Evolutionary conservation across 129 eudicot species (phyloP), one percentile per base, ranked within the genome.

Genomic region (Chrysanthemum makinoi): DNA sequence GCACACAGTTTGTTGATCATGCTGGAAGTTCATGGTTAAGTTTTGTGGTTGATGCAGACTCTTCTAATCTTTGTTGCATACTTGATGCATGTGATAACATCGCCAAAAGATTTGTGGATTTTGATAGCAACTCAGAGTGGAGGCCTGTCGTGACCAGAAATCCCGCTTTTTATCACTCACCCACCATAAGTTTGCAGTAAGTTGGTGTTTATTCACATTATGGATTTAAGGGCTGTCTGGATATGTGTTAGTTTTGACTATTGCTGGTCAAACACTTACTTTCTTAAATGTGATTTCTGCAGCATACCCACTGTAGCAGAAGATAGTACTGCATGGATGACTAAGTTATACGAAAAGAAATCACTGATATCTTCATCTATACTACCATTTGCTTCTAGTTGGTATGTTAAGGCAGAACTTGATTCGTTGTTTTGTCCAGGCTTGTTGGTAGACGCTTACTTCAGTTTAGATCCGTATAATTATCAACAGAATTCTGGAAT

Each of bases 401-500:
- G 81, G 65, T 85, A 70, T 54, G 90, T 89, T 71, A 76, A 80
- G 77, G 60, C 73, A 56, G 94, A 87, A 82, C 84, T 90, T 35
- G 88, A 81, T 6, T 82, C 79, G 9, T 28, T 95, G 70, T 68
- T 90, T 68, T 70, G 60, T 66, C 80, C 85, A 2, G 97, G 96
- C 62, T 77, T 66, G 2, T 43, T 70, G 14, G 82, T 95, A 71
- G 99, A 95, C 71, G 89, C 80, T 8, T 90, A 77, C 83, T 82
- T 90, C 80, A 79, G 88, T 8, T 77, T 95, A 72, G 96, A 87
- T 62, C 75, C 89, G 1, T 95, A 85, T 47, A 91, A 86, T 72
- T 90, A 79, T 76, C 93, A 80, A 80, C 99, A 95, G 78, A 86
- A 81, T 69, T 93, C 91, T 19, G 96, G 97, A 49, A 83, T 95